phyloP scores from a whole-genome alignment of 768 basidiomycete species.

The Terana coerulea region DNA sequence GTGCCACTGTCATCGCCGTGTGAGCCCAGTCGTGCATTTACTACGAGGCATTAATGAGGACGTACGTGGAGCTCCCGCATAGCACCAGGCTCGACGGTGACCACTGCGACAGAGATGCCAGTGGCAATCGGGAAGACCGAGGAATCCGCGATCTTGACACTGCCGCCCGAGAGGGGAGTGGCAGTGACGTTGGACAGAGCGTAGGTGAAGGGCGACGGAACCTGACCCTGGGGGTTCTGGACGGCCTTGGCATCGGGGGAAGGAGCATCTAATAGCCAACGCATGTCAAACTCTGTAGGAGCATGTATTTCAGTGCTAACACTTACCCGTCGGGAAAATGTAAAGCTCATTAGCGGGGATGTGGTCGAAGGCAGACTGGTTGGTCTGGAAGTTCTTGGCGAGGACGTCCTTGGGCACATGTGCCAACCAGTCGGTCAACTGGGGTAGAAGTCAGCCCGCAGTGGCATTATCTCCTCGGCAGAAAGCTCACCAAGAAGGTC shows the following conservation, averaged over 20 bases:
- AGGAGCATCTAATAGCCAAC: conserved; percentile 42
- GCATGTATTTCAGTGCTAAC: conserved; percentile 48
- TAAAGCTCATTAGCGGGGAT: conserved; percentile 46
- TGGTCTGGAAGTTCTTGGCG: conserved; percentile 48
- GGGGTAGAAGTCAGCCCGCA: not conserved
- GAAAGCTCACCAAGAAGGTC: conserved; percentile 40
- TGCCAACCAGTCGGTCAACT: conserved; percentile 53
- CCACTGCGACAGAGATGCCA: conserved; percentile 54
- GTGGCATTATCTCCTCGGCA: not conserved
- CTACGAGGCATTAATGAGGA: not conserved
- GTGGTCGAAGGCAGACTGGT: conserved; percentile 35
- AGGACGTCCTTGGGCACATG: conserved; percentile 55
- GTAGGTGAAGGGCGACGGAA: conserved; percentile 51
- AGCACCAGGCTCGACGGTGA: conserved; percentile 56
- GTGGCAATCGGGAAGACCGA: conserved; percentile 48
- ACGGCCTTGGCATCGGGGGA: conserved; percentile 30
- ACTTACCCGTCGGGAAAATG: conserved; percentile 46
- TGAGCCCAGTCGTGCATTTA: not conserved
- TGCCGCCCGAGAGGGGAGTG: conserved; percentile 46
- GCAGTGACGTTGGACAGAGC: conserved; percentile 44
- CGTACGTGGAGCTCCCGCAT: conserved; percentile 26
- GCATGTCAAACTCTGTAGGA: conserved; percentile 50
- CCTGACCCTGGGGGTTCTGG: conserved; percentile 43
- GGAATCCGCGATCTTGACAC: conserved; percentile 58
- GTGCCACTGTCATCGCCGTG: conserved; percentile 40